phyloP scores from a whole-genome alignment of 352 stramenopile genomes.

The Phytophthora meadii region DNA sequence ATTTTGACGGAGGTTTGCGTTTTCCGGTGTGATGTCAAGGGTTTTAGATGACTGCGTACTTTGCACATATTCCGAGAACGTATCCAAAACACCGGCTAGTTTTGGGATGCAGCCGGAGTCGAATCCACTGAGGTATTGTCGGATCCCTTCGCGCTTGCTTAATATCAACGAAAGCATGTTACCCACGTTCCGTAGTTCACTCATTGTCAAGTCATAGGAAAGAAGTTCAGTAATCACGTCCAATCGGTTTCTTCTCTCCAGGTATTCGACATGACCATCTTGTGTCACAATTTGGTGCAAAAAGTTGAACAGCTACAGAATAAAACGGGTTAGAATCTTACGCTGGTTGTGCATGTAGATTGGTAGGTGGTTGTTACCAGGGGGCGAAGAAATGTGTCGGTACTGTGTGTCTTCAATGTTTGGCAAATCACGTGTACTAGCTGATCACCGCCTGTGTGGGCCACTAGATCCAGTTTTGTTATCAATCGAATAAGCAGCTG shows the following conservation, averaged over 20 bases:
- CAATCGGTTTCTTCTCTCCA: constrained; percentile 17
- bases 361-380: constrained; percentile 11
- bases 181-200: constrained; percentile 25
- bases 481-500: constrained; percentile 44
- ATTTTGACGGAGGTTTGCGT: not conserved
- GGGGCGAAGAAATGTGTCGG: constrained; percentile 46
- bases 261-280: constrained; percentile 4
- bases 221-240: constrained; percentile 21
- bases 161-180: constrained; percentile 19
- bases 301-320: constrained; percentile 28
- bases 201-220: constrained; percentile 21
- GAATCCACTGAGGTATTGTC: constrained; percentile 24
- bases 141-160: constrained; percentile 16
- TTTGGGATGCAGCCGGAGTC: constrained; percentile 27
- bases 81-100: constrained; percentile 15
- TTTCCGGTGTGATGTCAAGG: not conserved
- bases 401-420: constrained; percentile 29
- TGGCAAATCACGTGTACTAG: constrained; percentile 38
- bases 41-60: not conserved
- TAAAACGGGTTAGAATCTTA: not conserved
- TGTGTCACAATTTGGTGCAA: constrained; percentile 27
- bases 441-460: constrained; percentile 34
- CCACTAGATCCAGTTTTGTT: constrained; percentile 33
- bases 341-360: not conserved
- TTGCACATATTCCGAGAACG: constrained; percentile 19